Evolutionary conservation across 2,329 filamentous ascomycete genomes (phyloP).

Genomic region (Cytospora chrysosperma): DNA sequence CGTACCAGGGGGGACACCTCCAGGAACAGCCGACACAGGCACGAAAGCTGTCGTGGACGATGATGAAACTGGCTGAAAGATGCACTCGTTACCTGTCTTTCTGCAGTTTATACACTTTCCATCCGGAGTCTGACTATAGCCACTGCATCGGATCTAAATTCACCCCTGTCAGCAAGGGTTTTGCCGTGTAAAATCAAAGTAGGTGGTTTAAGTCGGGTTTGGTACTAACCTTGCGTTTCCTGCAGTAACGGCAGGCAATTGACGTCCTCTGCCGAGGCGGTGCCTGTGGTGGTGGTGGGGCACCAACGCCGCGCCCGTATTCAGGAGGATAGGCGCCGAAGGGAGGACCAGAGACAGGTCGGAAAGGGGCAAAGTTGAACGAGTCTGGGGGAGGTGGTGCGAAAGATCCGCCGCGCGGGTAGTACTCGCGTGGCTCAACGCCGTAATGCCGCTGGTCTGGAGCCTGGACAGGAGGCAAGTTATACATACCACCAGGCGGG

Average conservation of each 20-base stretch:
- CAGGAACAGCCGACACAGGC: conserved; percentile 57
- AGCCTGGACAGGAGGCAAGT: conserved; percentile 27
- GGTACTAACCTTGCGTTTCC: conserved; percentile 57
- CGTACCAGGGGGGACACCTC: conserved; percentile 56
- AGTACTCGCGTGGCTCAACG: conserved; percentile 27
- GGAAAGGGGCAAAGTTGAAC: conserved; percentile 31
- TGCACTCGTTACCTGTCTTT: conserved; percentile 61
- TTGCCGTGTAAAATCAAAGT: conserved; percentile 3
- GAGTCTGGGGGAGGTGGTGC: conserved; percentile 18
- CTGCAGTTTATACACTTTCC: conserved; percentile 62
- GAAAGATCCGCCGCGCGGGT: conserved; percentile 17
- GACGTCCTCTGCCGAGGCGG: conserved; percentile 59
- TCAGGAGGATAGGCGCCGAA: conserved; percentile 33
- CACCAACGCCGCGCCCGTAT: conserved; percentile 35
- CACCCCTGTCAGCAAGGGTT: background rate
- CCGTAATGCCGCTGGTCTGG: conserved; percentile 23
- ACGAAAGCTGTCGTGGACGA: conserved; percentile 58
- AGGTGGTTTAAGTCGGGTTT: background rate
- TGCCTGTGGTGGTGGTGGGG: conserved; percentile 46
- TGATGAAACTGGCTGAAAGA: conserved; percentile 59
- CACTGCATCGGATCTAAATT: conserved; percentile 58
- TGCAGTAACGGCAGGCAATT: conserved; percentile 60
- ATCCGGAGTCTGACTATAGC: conserved; percentile 57
- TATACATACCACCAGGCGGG: conserved; percentile 28
- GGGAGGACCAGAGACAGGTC: conserved; percentile 35